Evolutionary conservation across 2,329 filamentous ascomycete genomes (phyloP).

Genomic region (Aaosphaeria pasadenensis): DNA sequence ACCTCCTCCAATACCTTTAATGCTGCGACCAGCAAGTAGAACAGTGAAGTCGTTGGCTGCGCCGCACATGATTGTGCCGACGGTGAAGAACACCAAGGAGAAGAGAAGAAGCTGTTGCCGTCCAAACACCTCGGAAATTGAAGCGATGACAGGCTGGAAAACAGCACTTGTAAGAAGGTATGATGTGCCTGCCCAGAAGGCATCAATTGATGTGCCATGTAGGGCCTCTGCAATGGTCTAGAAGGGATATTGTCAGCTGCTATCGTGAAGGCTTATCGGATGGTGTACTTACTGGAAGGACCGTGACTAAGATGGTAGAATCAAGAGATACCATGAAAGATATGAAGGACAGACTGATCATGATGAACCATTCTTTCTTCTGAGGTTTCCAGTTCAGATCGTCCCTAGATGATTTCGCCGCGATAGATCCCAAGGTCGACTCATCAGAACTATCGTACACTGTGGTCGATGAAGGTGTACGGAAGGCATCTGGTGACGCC

Average conservation of each 20-base stretch:
- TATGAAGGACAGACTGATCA: slow-evolving; percentile 24
- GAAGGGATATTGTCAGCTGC: background rate
- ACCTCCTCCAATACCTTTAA: slow-evolving; percentile 40
- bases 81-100: slow-evolving; percentile 45
- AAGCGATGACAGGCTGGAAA: slow-evolving; percentile 49
- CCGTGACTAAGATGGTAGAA: slow-evolving; percentile 25
- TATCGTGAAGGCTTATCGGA: background rate
- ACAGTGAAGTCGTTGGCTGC: slow-evolving; percentile 31
- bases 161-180: slow-evolving; percentile 66
- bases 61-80: slow-evolving; percentile 46
- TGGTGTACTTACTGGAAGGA: slow-evolving; percentile 18
- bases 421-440: no score
- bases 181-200: slow-evolving; percentile 70
- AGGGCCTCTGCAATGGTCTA: slow-evolving; percentile 23
- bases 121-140: slow-evolving; percentile 49
- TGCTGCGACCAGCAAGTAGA: slow-evolving; percentile 32
- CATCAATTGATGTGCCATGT: slow-evolving; percentile 41
- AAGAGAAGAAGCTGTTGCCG: slow-evolving; percentile 39
- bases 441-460: background rate
- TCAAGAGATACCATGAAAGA: slow-evolving; percentile 30
- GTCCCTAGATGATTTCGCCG: no score
- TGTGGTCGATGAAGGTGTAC: background rate
- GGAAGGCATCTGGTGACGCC: background rate
- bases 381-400: slow-evolving; percentile 6
- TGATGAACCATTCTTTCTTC: slow-evolving; percentile 18